Evolutionary conservation across 176 grass and related monocot species (phyloP), one percentile per base, ranked within the genome.

Genomic region (Carex scoparia): DNA sequence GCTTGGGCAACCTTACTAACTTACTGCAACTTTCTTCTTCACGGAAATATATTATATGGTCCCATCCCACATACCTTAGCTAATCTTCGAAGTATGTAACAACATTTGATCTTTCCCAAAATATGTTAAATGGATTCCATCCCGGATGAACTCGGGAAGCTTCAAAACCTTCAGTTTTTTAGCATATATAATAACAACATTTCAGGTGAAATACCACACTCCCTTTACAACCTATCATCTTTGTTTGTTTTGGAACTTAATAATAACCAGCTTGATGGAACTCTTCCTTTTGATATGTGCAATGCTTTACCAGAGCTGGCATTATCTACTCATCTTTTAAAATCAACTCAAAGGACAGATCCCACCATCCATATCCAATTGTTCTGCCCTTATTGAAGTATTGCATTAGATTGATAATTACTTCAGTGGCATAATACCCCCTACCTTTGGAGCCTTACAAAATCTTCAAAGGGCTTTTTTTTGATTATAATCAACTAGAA

Each of bases 401-500:
- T 66, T 0, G 8, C 0, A 0, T 7, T 66, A 66, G 0, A 0
- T 13, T 33, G n/a, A 1, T 11, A 66, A 66, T 66, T 32, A 66
- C 11, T 67, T 67, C 32, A 67, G 7, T 33, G 64, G 64, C 9
- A 5, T 33, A 13, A 35, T 67, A 30, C 64, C 64, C 35, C 33
- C 64, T 67, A 67, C 2, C 0, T 0, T 67, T 13, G 64, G 64
- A 67, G 1, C 3, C 2, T 35, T 67, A 4, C 4, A 66, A 33
- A 66, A 35, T 67, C 30, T 67, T 44, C 42, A 6, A 5, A 44
- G 0, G 0, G 4, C 5, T 44, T 0, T 44, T 5, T 0, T 44
- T 44, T 44, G 0, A 44, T 44, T 6, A 4, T 44, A 88, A 88
- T 61, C 28, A 61, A 80, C 46, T 81, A 61, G 73, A 88, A 61